A percentile compares a stretch with the other conserved stretches of the same genome.
Conservation (phyloP, 768 basidiomycete species). For the Lentinus tigrinus region DNA sequence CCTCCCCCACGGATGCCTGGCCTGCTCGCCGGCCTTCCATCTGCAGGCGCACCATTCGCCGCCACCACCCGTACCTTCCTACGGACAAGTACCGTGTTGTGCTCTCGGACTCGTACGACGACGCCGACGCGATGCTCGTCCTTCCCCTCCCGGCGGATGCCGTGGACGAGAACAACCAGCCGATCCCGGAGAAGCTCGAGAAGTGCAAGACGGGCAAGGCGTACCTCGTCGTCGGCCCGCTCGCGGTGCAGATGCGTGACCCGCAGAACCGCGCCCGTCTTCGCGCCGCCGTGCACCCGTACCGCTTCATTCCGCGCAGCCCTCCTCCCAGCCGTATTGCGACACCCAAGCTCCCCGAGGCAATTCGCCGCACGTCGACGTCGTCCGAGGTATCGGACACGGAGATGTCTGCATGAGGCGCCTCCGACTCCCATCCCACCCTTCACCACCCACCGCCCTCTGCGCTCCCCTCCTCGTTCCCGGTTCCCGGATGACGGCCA, state of each 20-base stretch:
- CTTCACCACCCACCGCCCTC: background rate
- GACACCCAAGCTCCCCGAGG: background rate
- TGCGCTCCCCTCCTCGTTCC: too few species aligned
- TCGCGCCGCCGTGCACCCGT: slow-evolving; percentile 56
- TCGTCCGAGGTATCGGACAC: background rate
- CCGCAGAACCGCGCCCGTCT: slow-evolving; percentile 40
- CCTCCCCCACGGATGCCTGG: background rate
- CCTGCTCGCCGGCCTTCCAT: background rate
- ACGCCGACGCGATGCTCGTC: slow-evolving; percentile 54
- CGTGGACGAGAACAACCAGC: slow-evolving; percentile 14
- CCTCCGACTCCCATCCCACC: background rate
- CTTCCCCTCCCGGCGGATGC: slow-evolving; percentile 34
- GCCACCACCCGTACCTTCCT: background rate
- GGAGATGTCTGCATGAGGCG: background rate
- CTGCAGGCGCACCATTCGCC: slow-evolving; percentile 1
- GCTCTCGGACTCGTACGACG: slow-evolving; percentile 34
- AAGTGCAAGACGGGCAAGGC: slow-evolving; percentile 20
- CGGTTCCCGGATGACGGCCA: background rate
- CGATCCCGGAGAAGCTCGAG: slow-evolving; percentile 14
- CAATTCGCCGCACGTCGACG: background rate
- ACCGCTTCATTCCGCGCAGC: slow-evolving; percentile 40
- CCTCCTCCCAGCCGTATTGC: background rate
- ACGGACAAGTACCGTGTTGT: slow-evolving; percentile 18
- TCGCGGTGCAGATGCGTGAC: slow-evolving; percentile 46
- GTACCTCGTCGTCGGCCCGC: slow-evolving; percentile 50